Evolutionary conservation across 208 protist species (phyloP), one percentile per base, ranked within the genome.

Genomic region (Leishmania guyanensis): DNA sequence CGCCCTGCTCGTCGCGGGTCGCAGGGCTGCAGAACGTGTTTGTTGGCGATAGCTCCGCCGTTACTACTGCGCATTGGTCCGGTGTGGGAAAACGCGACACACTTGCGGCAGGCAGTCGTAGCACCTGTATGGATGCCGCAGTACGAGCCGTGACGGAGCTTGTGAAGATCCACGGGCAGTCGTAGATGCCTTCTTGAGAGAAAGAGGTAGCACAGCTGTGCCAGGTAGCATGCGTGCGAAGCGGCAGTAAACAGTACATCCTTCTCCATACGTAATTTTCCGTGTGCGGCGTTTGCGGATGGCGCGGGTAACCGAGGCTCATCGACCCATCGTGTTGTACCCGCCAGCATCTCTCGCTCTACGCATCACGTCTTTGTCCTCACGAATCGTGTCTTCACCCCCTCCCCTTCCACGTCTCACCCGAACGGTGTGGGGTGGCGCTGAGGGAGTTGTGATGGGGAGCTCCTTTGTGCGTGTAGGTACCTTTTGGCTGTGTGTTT

Each of bases 11-110:
- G 29, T 81, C 85, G 33, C 75, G 75, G 9, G 88, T 94, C 29
- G 33, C 56, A 1, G 87, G 87, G 0, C 72, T 89, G 2, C 22
- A 33, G 29, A 97, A 97, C 69, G 43, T 91, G 1, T 79, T 92
- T 43, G 92, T 97, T 20, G 94, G 94, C 14, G 94, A 97, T 66
- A 82, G 70, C 48, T 93, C 94, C n/a, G 87, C 81, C 64, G 91
- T 94, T 39, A 87, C 85, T 48, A 83, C 87, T 3, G 79, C 33
- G 53, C 73, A 89, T 79, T 93, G 86, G 87, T 79, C 81, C 16
- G 20, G 53, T 50, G 60, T 60, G 14, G 86, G 86, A 5, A 58
- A 79, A 53, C 64, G 68, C 36, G 86, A 91, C 78, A 83, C 83
- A 20, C 82, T 97, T 14, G 78, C 84, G 10, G 87, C 88, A 0